phyloP scores from a whole-genome alignment of 805 yeast species.

The Wickerhamiella shivajii region DNA sequence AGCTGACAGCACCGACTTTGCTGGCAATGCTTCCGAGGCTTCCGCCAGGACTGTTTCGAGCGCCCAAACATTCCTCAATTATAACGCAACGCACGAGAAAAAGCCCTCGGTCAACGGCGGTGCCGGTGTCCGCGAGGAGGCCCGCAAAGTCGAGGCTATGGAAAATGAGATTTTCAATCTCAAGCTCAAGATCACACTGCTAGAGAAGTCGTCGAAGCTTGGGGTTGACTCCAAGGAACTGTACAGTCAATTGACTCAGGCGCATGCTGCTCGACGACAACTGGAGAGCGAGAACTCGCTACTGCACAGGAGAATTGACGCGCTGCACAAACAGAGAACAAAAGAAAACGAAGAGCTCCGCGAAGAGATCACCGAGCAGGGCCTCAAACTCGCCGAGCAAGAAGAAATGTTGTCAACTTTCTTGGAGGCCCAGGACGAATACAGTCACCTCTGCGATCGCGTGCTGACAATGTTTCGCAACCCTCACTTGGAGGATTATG shows the following conservation, averaged over 20 bases:
- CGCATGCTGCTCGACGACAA: conserved; percentile 5
- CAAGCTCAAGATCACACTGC: conserved; percentile 13
- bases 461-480: conserved; percentile 2
- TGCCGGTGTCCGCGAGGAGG: conserved; percentile 29
- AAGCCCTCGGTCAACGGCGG: not conserved
- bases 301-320: conserved; percentile 1
- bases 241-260: conserved; percentile 5
- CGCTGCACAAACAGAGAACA: not conserved
- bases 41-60: too few species aligned
- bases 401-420: conserved; percentile 9
- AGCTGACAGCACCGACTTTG: too few species aligned
- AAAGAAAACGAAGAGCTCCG: conserved; percentile 5
- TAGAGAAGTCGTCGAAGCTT: conserved; percentile 7
- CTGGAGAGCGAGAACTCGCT: conserved; percentile 6
- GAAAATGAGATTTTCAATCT: conserved; percentile 17
- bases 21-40: too few species aligned
- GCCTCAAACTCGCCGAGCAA: conserved; percentile 9
- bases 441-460: conserved; percentile 3
- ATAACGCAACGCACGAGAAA: not conserved
- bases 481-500: conserved; percentile 8
- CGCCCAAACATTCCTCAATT: not conserved
- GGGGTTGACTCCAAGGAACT: conserved; percentile 8
- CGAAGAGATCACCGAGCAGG: not conserved
- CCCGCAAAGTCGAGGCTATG: conserved; percentile 9
- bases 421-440: conserved; percentile 10